Evolutionary conservation across 2,329 filamentous ascomycete species (phyloP).

Genomic region (Tolypocladium nubicola): DNA sequence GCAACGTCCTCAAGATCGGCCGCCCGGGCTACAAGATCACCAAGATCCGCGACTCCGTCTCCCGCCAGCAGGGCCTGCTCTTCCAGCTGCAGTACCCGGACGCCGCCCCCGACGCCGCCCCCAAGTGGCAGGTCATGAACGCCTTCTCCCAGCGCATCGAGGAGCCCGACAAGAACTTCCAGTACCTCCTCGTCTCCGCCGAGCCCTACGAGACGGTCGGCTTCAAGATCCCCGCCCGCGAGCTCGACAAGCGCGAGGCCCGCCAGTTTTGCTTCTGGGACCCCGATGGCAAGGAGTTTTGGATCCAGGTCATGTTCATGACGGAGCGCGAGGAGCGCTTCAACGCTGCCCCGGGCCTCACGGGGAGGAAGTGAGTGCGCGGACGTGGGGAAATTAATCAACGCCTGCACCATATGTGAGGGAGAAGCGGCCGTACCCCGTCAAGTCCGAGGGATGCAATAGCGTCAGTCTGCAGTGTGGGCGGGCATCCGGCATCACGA

Average conservation of each 20-base stretch:
- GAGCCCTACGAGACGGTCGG: conserved; percentile 97
- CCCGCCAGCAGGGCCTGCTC: conserved; percentile 79
- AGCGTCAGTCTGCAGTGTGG: neutral
- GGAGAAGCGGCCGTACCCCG: neutral
- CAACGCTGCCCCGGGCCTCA: conserved; percentile 52
- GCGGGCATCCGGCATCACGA: neutral
- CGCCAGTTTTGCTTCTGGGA: conserved; percentile 94
- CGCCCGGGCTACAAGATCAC: conserved; percentile 96
- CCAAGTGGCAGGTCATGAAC: conserved; percentile 92
- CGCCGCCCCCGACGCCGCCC: conserved; percentile 63
- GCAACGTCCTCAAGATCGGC: conserved; percentile 88
- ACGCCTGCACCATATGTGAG: neutral
- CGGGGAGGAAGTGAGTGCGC: conserved; percentile 29
- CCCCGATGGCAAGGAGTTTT: conserved; percentile 91
- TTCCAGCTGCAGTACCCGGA: conserved; percentile 96
- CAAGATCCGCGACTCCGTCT: conserved; percentile 83
- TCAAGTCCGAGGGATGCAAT: neutral
- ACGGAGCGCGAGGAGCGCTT: conserved; percentile 93
- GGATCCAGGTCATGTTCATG: conserved; percentile 96
- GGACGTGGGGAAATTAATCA: neutral
- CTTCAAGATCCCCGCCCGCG: conserved; percentile 89
- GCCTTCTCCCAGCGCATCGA: conserved; percentile 94
- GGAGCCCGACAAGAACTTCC: conserved; percentile 85
- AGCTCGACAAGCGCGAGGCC: conserved; percentile 82
- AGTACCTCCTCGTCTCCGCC: conserved; percentile 89